phyloP scores from a whole-genome alignment of 305 asterid species.

The Fraxinus angustifolia region DNA sequence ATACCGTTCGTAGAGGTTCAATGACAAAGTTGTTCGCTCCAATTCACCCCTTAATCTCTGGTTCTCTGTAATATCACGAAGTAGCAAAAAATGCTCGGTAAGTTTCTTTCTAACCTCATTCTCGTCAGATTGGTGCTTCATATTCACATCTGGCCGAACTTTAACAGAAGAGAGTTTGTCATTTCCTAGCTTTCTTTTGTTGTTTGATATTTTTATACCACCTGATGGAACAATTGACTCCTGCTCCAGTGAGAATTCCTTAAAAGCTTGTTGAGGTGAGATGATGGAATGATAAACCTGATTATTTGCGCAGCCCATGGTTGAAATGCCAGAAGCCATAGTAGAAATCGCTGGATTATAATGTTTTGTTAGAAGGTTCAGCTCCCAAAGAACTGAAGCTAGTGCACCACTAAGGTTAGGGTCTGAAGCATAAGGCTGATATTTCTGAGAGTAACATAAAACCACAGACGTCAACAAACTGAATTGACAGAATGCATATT shows the following conservation, averaged over 20 bases:
- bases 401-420: conserved; percentile 91
- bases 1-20: conserved; percentile 55
- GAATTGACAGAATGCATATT: background rate
- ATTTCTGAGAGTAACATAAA: conserved; percentile 51
- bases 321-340: conserved; percentile 59
- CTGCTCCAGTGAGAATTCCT: conserved; percentile 45
- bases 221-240: conserved; percentile 34
- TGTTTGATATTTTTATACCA: conserved; percentile 29
- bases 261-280: conserved; percentile 76
- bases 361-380: conserved; percentile 71
- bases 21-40: conserved; percentile 35
- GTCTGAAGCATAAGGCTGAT: conserved; percentile 74
- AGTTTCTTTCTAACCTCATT: conserved; percentile 54
- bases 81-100: conserved; percentile 50
- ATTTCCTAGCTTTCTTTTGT: conserved; percentile 41
- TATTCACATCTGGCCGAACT: conserved; percentile 24
- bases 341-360: conserved; percentile 69
- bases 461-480: conserved; percentile 15
- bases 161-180: conserved; percentile 17
- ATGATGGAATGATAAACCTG: conserved; percentile 55
- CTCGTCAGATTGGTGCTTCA: conserved; percentile 34
- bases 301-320: conserved; percentile 51
- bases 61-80: conserved; percentile 65
- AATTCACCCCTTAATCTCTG: conserved; percentile 69
- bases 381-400: conserved; percentile 97